Evolutionary conservation across 495 filamentous ascomycete species (phyloP), one percentile per base, ranked within the genome.

Genomic region (Xeromyces bisporus): DNA sequence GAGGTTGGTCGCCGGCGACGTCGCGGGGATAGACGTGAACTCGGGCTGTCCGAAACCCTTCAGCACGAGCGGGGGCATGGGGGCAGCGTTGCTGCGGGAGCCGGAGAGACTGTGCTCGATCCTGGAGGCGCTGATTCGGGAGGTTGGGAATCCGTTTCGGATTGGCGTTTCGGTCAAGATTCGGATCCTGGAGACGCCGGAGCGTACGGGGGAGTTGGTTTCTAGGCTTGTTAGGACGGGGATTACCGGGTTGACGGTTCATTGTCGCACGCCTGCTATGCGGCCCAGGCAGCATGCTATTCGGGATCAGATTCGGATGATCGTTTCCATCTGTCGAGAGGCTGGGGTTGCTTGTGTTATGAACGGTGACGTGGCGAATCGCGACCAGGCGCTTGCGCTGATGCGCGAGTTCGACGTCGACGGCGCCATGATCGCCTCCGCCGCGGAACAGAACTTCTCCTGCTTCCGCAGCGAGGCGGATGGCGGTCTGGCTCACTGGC

Each of bases 101-200:
- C 91, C 89, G 1, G 87, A 94, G 33, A 71, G 64, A 39, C 71
- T 97, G 0, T 75, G 73, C 30, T 61, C 72, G 0, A 96, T 97
- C 33, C 66, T 97, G 0, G 68, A 74, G 31, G 72, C 79, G 0
- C 64, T 97, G 9, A 85, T 93, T 7, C 60, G 63, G 21, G 72
- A 92, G 40, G 75, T 97, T 13, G 70, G 71, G 2, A 66, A 66
- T 14, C 69, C 71, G 13, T 78, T 75, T 47, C 67, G 82, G 32
- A 83, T 96, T 43, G 86, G 87, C 5, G 83, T 96, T 39, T 85
- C 77, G 25, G 89, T 96, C 20, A 97, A 96, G 60, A 96, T 97
- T 25, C 72, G 91, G 9, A 61, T 97, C 20, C 66, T 97, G 0
- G 79, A 85, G 32, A 80, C 73, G 3, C 60, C 73, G 0, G 71